Conservation (phyloP, 345 rosid species). For the Eucalyptus curtisii region DNA sequence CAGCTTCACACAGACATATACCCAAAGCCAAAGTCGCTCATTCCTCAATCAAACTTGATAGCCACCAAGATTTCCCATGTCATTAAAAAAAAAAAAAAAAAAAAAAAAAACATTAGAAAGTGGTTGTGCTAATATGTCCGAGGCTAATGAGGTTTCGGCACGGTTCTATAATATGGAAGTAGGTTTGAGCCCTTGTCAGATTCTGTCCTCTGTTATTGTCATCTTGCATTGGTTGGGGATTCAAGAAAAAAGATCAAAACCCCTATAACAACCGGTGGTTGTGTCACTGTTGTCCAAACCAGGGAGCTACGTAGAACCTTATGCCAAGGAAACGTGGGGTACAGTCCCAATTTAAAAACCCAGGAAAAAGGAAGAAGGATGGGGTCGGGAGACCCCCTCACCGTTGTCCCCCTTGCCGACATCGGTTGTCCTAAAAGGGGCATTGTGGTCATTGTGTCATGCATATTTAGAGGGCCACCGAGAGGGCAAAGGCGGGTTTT, state of each 20-base stretch:
- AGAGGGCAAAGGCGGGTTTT: not conserved
- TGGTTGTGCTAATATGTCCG: not conserved
- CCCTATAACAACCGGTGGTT: slow-evolving; percentile 11
- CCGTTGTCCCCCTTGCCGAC: not conserved
- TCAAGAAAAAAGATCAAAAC: not conserved
- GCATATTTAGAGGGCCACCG: not conserved
- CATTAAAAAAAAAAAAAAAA: not conserved
- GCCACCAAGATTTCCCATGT: not conserved
- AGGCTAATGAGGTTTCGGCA: not conserved
- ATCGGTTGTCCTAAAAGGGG: not conserved
- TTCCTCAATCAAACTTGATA: not conserved
- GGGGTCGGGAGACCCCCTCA: not conserved
- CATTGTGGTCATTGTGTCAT: not conserved
- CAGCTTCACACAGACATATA: not conserved
- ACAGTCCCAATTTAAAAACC: not conserved
- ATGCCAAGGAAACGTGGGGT: not conserved
- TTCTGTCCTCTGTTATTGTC: slow-evolving; percentile 2
- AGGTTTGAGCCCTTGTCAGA: slow-evolving; percentile 4
- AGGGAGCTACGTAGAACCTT: not conserved
- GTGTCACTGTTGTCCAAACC: not conserved
- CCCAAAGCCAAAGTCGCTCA: not conserved
- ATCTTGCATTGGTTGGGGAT: not conserved
- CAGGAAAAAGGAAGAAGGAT: not conserved
- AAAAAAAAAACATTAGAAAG: not conserved
- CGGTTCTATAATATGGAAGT: not conserved